phyloP scores from a whole-genome alignment of 768 basidiomycete species.

The Dacryopinax primogenitus region DNA sequence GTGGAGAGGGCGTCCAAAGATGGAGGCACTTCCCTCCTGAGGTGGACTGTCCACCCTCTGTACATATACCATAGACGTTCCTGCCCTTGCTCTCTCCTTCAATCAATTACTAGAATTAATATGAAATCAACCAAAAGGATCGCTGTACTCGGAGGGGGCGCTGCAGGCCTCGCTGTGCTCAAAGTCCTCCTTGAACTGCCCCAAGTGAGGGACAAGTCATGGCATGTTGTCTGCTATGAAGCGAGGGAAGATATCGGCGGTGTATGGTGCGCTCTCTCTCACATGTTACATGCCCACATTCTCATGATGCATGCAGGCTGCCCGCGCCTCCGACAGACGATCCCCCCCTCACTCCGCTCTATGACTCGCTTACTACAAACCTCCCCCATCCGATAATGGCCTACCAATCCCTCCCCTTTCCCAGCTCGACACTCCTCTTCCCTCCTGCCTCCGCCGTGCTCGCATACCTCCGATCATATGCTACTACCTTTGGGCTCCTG shows the following conservation, averaged over 20 bases:
- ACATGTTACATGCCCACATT: background rate
- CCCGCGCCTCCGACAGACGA: slow-evolving; percentile 40
- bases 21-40: too few relatives aligned
- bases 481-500: slow-evolving; percentile 45
- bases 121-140: slow-evolving; percentile 32
- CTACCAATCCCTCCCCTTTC: slow-evolving; percentile 49
- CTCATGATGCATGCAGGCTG: slow-evolving; percentile 30
- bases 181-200: slow-evolving; percentile 49
- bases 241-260: slow-evolving; percentile 56
- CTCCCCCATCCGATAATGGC: slow-evolving; percentile 69
- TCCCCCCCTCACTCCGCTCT: slow-evolving; percentile 55
- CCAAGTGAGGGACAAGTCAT: slow-evolving; percentile 44
- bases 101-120: too few relatives aligned
- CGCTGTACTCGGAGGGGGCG: slow-evolving; percentile 60
- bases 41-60: background rate
- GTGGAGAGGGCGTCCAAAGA: too few relatives aligned
- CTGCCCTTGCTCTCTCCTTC: too few relatives aligned
- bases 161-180: slow-evolving; percentile 58
- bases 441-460: slow-evolving; percentile 50
- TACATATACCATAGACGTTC: too few relatives aligned
- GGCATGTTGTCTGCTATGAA: slow-evolving; percentile 55
- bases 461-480: slow-evolving; percentile 56
- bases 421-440: slow-evolving; percentile 57
- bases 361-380: slow-evolving; percentile 72
- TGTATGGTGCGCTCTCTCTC: slow-evolving; percentile 44